Base-by-base conservation (phyloP, 2,329 filamentous ascomycete genomes). In the Pestalotiopsis sp. region DNA sequence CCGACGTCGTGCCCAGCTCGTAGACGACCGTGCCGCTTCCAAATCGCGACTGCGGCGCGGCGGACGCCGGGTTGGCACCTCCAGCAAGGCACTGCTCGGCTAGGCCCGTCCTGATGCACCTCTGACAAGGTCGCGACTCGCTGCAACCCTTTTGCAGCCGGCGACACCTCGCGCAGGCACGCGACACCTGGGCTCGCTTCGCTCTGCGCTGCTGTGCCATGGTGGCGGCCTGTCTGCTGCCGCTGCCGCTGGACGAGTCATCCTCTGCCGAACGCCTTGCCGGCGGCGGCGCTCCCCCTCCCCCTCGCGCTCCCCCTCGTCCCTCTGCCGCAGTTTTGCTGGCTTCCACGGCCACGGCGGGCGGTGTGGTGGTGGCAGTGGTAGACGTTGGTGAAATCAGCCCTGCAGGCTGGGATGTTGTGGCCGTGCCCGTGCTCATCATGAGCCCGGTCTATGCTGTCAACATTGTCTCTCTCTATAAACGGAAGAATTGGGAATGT, bases 111-210 rank as follows among this genome's bases (percentile, higher is more conserved):
- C 79, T 78, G 68, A 79, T 71, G 73, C 83, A 85, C 65, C 83
- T 74, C 65, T 77, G 77, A 73, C 83, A 85, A 12, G 83, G 83
- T 58, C 83, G 75, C 63, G 77, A 79, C 72, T 84, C 82, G 73
- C 79, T 84, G 71, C 83, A 84, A 0, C 81, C 82, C 39, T 82
- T 78, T 38, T 82, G 80, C 13, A 84, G 76, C 20, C 75, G 76
- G 70, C 82, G 81, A 74, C 83, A 85, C 25, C 83, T 76, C 38
- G 78, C 77, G 67, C 83, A 84, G 7, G 83, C 83, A 36, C 80
- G 75, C 9, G 82, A 80, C 7, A 84, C 83, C 69, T 84, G 82
- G 23, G 76, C 74, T 25, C 81, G 76, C 72, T 83, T 83, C 31
- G 69, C 70, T 62, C 69, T 45, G 58, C 63, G 64, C 41, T 58